Conservation (phyloP, 1,284 basidiomycete species). For the Marasmius fiardii region DNA sequence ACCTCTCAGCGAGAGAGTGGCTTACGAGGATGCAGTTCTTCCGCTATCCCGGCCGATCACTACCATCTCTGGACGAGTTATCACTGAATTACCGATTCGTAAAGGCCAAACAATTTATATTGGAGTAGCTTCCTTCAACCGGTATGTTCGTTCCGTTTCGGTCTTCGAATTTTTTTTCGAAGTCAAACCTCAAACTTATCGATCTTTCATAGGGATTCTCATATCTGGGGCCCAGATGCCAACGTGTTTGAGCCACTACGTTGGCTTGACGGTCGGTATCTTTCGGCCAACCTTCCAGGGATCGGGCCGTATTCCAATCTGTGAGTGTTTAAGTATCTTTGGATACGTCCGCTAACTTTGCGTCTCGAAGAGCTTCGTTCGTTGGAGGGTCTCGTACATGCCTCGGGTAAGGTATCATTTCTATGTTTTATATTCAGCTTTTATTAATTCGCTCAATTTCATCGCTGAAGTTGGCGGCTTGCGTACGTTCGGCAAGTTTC, state of each 20-base stretch:
- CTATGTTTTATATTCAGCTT: not conserved
- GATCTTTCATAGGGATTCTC: not conserved
- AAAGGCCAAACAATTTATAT: slow-evolving; percentile 8
- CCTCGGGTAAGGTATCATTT: not conserved
- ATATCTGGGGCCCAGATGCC: slow-evolving; percentile 11
- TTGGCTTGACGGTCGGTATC: slow-evolving; percentile 5
- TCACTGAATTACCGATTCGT: not conserved
- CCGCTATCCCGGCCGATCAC: slow-evolving; percentile 10
- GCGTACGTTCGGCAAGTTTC: slow-evolving; percentile 1
- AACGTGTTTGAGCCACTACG: slow-evolving; percentile 9
- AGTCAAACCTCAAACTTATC: too few relatives aligned
- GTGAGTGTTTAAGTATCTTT: not conserved
- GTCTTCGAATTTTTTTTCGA: not conserved
- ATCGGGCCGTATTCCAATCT: slow-evolving; percentile 10
- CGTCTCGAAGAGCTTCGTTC: slow-evolving; percentile 3
- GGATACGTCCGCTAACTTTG: not conserved
- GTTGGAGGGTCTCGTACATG: slow-evolving; percentile 7
- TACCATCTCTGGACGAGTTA: slow-evolving; percentile 1
- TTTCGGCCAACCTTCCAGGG: not conserved
- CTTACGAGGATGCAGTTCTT: slow-evolving; percentile 5
- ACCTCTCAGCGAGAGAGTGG: slow-evolving; percentile 10
- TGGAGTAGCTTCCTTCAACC: slow-evolving; percentile 5
- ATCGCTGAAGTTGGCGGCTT: slow-evolving; percentile 9
- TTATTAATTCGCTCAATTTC: not conserved
- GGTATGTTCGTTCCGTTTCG: not conserved